Evolutionary conservation across 371 early-diverging fungal species (phyloP).

Genomic region (Zancudomyces culisetae): DNA sequence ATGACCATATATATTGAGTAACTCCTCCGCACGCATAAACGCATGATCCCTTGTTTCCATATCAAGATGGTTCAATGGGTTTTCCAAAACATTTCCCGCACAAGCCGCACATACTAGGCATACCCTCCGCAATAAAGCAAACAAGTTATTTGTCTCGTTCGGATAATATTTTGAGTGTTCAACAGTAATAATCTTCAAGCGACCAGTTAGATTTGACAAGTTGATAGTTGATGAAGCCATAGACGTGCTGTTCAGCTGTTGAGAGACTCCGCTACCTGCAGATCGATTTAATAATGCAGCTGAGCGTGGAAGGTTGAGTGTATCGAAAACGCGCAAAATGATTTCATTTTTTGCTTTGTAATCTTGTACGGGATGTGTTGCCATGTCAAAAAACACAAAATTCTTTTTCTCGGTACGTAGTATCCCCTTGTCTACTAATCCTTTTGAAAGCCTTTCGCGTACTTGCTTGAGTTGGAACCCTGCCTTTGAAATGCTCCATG

Average conservation of each 20-base stretch:
- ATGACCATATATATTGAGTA: conserved; percentile 64
- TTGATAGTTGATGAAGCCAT: conserved; percentile 24
- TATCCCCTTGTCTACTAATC: conserved; percentile 93
- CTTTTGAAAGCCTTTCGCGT: conserved; percentile 87
- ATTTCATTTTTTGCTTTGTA: conserved; percentile 67
- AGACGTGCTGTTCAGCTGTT: conserved; percentile 3
- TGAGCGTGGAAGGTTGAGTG: conserved; percentile 31
- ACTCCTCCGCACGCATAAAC: conserved; percentile 67
- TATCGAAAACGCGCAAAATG: conserved; percentile 54
- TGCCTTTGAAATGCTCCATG: conserved; percentile 91
- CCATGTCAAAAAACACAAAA: conserved; percentile 90
- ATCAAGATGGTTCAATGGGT: conserved; percentile 64
- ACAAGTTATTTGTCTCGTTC: conserved; percentile 23
- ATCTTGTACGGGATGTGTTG: conserved; percentile 80
- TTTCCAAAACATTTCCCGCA: conserved; percentile 89
- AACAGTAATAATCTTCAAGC: conserved; percentile 13
- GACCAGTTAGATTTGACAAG: conserved; percentile 21
- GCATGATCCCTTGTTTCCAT: conserved; percentile 74
- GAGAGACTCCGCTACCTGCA: not conserved
- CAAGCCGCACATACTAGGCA: conserved; percentile 87
- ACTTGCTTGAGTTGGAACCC: conserved; percentile 94
- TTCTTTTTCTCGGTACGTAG: conserved; percentile 84
- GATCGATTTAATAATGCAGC: conserved; percentile 20
- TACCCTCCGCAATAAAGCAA: conserved; percentile 44
- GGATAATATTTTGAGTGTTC: conserved; percentile 16